Evolutionary conservation across 345 rosid genomes (phyloP), one percentile per base, ranked within the genome.

Genomic region (Citrus trifoliata): DNA sequence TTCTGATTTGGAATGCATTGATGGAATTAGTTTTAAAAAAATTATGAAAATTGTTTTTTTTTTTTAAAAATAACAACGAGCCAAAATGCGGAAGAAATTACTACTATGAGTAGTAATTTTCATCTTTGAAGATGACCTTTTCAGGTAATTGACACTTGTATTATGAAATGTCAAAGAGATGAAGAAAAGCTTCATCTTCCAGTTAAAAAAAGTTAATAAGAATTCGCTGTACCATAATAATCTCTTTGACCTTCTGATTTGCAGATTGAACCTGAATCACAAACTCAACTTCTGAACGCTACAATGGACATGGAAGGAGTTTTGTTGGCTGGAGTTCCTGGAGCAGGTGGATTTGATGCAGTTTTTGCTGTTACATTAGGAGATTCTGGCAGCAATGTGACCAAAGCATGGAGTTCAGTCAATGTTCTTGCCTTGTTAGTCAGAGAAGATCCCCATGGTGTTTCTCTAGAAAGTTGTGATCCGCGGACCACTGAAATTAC

Each of bases 331-430:
- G 98, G 98, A 67, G 97, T 96, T 81, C 98, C 99, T 59, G 99
- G 98, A 78, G 98, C 98, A 38, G 99, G 99, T 70, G 99, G 98
- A 24, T 96, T 93, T 75, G 97, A 96, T 85, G 99, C 99, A 4
- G 80, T 96, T 67, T 94, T 94, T 76, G 91, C 98, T 6, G 77
- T 96, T 46, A 86, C 92, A 10, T 81, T 96, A 35, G 98, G 95
- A 37, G 91, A 90, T 80, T 87, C 96, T 10, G 83, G 87, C 80
- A 76, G 79, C 84, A 80, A 83, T 7, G 82, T 96, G 73, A 68
- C 89, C 72, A 86, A 82, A 78, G 83, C 89, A 61, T 94, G 99
- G 98, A 93, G 92, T 80, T 87, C 89, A 3, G 87, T 61, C 72
- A 88, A 90, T 73, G 93, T 96, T 53, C 86, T 96, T 62, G 95